Evolutionary conservation across 495 filamentous ascomycete species (phyloP).

Genomic region (Cercophora sp.): DNA sequence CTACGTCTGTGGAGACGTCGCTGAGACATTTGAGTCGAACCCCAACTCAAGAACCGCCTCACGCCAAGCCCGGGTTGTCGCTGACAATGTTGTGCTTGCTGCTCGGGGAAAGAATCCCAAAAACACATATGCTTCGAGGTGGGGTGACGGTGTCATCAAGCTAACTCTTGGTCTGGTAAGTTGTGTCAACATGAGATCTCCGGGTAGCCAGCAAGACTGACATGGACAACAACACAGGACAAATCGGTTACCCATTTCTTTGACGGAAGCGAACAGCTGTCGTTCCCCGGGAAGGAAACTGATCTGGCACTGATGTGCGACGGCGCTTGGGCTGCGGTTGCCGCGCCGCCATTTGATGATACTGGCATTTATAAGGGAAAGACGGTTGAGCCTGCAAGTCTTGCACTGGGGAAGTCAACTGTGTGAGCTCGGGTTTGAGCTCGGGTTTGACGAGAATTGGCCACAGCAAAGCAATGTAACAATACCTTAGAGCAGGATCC

Average conservation of each 20-base stretch:
- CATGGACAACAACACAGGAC: slow-evolving; percentile 10
- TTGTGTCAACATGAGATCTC: not conserved
- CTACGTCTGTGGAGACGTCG: slow-evolving; percentile 28
- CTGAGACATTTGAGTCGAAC: slow-evolving; percentile 22
- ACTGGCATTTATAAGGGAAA: slow-evolving; percentile 19
- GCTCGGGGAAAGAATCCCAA: slow-evolving; percentile 14
- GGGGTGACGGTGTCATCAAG: slow-evolving; percentile 27
- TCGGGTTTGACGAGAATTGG: no score
- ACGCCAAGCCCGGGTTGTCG: slow-evolving; percentile 24
- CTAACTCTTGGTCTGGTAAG: slow-evolving; percentile 27
- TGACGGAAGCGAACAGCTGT: slow-evolving; percentile 24
- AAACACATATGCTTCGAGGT: slow-evolving; percentile 16
- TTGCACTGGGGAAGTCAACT: not conserved
- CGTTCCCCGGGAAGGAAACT: slow-evolving; percentile 19
- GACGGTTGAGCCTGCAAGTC: not conserved
- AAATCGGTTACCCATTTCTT: slow-evolving; percentile 25
- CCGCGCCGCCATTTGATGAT: slow-evolving; percentile 22
- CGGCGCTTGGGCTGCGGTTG: slow-evolving; percentile 19
- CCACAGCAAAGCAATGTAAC: no score
- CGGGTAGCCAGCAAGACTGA: not conserved
- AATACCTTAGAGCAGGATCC: no score
- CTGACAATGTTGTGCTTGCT: slow-evolving; percentile 25
- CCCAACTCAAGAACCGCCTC: slow-evolving; percentile 23
- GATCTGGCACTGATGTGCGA: slow-evolving; percentile 26
- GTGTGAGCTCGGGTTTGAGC: no score